Base-by-base conservation (phyloP, 345 rosid species). In the Gossypium rotundifolium region DNA sequence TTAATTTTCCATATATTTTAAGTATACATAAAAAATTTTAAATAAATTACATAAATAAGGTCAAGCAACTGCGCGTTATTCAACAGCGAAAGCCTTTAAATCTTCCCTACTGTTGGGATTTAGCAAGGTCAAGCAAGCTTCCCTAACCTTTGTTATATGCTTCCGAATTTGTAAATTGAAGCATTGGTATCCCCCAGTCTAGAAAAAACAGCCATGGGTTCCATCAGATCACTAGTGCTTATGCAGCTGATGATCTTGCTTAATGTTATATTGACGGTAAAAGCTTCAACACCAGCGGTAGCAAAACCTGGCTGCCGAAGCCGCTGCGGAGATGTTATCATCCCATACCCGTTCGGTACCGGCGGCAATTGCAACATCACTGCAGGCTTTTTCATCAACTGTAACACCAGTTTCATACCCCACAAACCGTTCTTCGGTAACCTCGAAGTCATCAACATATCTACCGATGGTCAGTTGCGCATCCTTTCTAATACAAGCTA, bases 271-370 rank as follows among this genome's bases (percentile, higher is more conserved):
- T 7, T 14, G 10, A 23, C 18, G 0, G 20, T 8, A 14, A 61
- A 59, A 27, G 65, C 61, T 9, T 57, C 61, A 57, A 57, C 40
- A 25, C 46, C 48, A 40, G 25, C 48, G 2, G 5, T 17, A 2
- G 13, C 68, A 3, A 63, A 63, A 38, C 23, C 48, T 1, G 68
- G 14, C 22, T 63, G 68, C 23, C 48, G 3, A n/a, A n/a, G 68
- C 14, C 49, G 22, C 9, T 73, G 80, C n/a, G 84, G 81, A 0
- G 4, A 11, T 0, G 4, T 75, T 2, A 44, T 7, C 20, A 75
- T 78, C 9, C 79, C 84, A 2, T 81, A 33, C 14, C 84, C 84
- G 2, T 78, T 81, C 18, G 79, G 81, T n/a, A 59, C 63, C 11
- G 2, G 22, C 18, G 9, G 25, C 0, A 48, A 20, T 18, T 83